Base-by-base conservation (phyloP, 257 asterid species). In the Anisodus acutangulus region DNA sequence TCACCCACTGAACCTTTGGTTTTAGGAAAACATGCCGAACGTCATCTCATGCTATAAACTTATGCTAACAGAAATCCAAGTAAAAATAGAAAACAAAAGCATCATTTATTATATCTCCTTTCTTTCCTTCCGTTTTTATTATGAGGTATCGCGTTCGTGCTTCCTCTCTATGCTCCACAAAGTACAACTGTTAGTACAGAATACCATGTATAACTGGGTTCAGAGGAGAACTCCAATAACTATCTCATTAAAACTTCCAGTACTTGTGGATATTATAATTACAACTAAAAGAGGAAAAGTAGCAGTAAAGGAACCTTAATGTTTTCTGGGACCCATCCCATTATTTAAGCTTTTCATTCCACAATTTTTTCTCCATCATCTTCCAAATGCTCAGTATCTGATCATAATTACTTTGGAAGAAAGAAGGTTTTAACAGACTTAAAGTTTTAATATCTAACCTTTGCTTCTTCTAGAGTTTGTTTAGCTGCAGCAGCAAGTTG, bases 401-500 rank as follows among this genome's bases (percentile, higher is more conserved):
- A 45, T 6, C 80, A 49, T 35, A 49, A 47, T 43, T 74, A 49
- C 81, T 76, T 72, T 13, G 41, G 63, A 76, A 76, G 47, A 72
- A 72, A 49, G 62, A 31, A 26, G 26, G 63, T 78, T 78, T 4
- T 12, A 41, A 9, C 22, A 78, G 5, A 54, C 11, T 41, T 11
- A 1, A 7, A 16, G 74, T 80, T 54, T 53, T 81, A 43, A 47
- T 31, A 62, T 83, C 88, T 76, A 85, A 96, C 98, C 98, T 94
- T 87, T 69, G 86, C 82, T 90, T 96, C 93, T 86, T 88, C 90
- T 4, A 85, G 83, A 4, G 84, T 83, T 82, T 90, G 88, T 15
- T 86, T 84, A 31, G 97, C 98, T 82, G 98, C 93, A 26, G 81
- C 69, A 6, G 35, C 83, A 85, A 96, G 88, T 79, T 94, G 98